Base-by-base conservation (phyloP, 1,284 basidiomycete species). In the Microbotryomycetes sp. region DNA sequence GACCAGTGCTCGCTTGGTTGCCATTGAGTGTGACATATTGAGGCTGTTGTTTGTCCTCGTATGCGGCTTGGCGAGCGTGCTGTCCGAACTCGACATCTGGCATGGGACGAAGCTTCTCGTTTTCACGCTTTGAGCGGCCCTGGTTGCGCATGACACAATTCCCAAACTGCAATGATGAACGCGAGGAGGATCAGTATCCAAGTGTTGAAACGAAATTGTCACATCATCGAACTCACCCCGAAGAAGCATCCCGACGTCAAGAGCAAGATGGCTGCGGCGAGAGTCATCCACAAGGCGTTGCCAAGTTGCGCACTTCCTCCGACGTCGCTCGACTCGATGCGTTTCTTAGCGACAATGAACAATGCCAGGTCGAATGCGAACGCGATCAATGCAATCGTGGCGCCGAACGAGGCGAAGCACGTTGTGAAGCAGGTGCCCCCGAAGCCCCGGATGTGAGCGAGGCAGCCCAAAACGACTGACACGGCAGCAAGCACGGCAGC, bases 281-380 rank as follows among this genome's bases (percentile, higher is more conserved):
- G 56, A 0, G 71, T 72, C 56, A 72, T 65, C 71, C 71, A 72
- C 25, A 71, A 28, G 9, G 66, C 68, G 6, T 60, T 63, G 4
- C 71, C 71, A 1, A 71, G 54, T 7, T 32, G 7, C 0, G 70
- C 71, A 7, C 36, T 57, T 2, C 70, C 67, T 4, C 59, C 64
- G 2, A 64, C 63, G 9, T 25, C 52, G 22, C 63, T 59, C 25
- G 49, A 49, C 19, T 65, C 60, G 63, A 72, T 69, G 26, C 71
- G 63, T 16, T 65, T 61, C 54, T 67, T 69, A 42, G 70, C 71
- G 29, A 72, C 64, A 31, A 64, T 54, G 59, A 71, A 71, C n/a
- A 67, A 58, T 42, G 58, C 65, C 15, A 72, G 64, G 59, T 72
- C 71, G 49, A 72, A 71, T 19, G 66, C 58, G 56, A 72, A 72